Conservation (phyloP, 1,284 basidiomycete genomes). For the Tylopilus sp. region DNA sequence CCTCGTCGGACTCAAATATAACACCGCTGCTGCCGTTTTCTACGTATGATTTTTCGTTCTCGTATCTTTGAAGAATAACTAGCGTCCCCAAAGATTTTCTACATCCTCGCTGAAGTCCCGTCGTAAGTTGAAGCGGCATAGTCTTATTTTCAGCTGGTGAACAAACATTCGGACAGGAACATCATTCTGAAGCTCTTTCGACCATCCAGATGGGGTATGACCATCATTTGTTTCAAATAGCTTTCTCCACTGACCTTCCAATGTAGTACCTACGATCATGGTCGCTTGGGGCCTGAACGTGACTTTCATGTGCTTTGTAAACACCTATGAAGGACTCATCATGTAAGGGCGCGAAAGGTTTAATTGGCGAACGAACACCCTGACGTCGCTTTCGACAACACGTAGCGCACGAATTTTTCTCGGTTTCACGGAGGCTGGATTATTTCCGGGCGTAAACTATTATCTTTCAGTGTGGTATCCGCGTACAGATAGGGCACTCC, state of each 20-base stretch:
- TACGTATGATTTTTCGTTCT: constrained; percentile 36
- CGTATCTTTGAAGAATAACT: background rate
- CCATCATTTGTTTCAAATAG: background rate
- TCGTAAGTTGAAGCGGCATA: constrained; percentile 38
- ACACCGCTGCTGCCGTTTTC: constrained; percentile 46
- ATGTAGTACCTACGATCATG: constrained; percentile 48
- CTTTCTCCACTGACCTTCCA: constrained; percentile 2
- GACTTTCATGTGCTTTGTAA: constrained; percentile 40
- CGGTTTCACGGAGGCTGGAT: constrained; percentile 53
- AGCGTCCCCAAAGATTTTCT: constrained; percentile 37
- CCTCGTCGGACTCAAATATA: constrained; percentile 43
- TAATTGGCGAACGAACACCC: background rate
- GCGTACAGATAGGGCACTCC: constrained; percentile 45
- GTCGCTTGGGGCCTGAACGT: constrained; percentile 49
- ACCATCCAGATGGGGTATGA: constrained; percentile 49
- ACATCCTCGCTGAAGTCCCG: constrained; percentile 47
- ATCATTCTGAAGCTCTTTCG: constrained; percentile 46
- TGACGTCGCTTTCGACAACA: constrained; percentile 1
- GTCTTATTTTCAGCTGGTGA: background rate
- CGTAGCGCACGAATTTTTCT: constrained; percentile 49
- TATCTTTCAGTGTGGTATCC: constrained; percentile 59
- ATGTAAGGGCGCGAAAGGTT: constrained; percentile 11
- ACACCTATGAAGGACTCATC: constrained; percentile 35
- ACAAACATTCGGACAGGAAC: constrained; percentile 35
- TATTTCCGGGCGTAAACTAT: constrained; percentile 55